Base-by-base conservation (phyloP, 805 yeast species). In the Clavispora asparagi region DNA sequence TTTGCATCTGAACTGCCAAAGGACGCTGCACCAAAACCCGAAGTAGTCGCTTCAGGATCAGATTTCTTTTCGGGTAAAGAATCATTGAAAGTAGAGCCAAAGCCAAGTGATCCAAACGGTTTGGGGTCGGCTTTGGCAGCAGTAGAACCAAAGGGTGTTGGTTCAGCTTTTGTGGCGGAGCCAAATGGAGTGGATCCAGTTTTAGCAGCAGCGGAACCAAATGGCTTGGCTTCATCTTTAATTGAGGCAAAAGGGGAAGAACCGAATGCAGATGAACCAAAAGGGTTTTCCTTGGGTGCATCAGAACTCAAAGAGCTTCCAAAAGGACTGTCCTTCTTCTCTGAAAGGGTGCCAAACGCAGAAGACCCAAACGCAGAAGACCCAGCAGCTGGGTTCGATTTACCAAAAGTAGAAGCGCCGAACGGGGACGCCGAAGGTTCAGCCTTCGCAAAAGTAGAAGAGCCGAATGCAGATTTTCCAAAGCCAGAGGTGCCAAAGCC, bases 401-500 rank as follows among this genome's bases (percentile, higher is more conserved):
- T 30, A 9, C 49, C 49, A 25, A 42, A 46, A 10, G 41, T 43
- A 7, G 47, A 40, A 11, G 33, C 42, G 5, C 51, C 55, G 42
- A 46, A 48, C 13, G 45, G 38, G 17, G 52, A 4, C 8, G 12
- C 23, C 13, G 41, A n/a, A 3, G 14, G 17, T 11, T 7, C 33
- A 6, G 47, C 14, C n/a, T 23, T 27, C 7, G 46, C 48, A 19
- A 42, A 43, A 12, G 40, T 42, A 3, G 47, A 42, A 9, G 35
- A 44, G 4, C 51, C 55, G 41, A 46, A 48, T 14, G 46, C 37
- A 27, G 52, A 6, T 11, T 23, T 31, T n/a, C 49, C 48, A 19
- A 42, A 46, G 7, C 42, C 44, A 6, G 47, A 42, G 9, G 35
- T 41, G 9, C 62, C 64, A 48, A 57, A 58, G 5, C 58, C 55